Conservation (phyloP, 805 yeast genomes). For the Candida anglica region DNA sequence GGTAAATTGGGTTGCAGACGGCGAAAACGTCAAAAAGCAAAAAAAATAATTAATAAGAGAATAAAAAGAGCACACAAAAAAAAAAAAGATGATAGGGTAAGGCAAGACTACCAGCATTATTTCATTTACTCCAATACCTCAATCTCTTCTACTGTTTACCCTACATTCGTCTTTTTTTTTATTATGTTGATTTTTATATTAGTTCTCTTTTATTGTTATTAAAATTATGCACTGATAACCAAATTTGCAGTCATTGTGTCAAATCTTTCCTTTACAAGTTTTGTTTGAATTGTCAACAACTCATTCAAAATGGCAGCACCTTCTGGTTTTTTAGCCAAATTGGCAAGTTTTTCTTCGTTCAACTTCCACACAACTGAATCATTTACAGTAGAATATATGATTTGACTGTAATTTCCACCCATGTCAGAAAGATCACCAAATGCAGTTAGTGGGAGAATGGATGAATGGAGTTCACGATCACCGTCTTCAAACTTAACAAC, state of each 20-base stretch:
- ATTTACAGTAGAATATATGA: slow-evolving; percentile 51
- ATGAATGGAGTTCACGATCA: slow-evolving; percentile 30
- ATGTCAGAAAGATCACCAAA: slow-evolving; percentile 55
- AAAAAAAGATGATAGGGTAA: no score
- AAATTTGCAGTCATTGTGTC: slow-evolving; percentile 75
- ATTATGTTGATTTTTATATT: no score
- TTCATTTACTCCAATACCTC: no score
- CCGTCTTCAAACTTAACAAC: slow-evolving; percentile 36
- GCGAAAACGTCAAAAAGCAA: no score
- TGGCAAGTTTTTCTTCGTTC: slow-evolving; percentile 40
- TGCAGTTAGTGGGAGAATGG: slow-evolving; percentile 67
- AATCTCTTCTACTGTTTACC: no score
- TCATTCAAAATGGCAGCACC: slow-evolving; percentile 61
- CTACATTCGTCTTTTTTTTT: no score
- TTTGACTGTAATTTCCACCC: slow-evolving; percentile 36
- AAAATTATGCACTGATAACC: slow-evolving; percentile 55
- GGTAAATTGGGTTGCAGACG: no score
- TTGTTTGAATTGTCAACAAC: slow-evolving; percentile 55
- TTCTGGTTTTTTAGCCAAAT: slow-evolving; percentile 38
- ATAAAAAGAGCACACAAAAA: no score
- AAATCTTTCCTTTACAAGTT: slow-evolving; percentile 65
- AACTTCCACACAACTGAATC: slow-evolving; percentile 71
- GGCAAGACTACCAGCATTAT: no score
- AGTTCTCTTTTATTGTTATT: no score
- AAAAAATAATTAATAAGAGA: no score